Evolutionary conservation across 2,329 filamentous ascomycete genomes (phyloP).

Genomic region (Metarhizium humberi): DNA sequence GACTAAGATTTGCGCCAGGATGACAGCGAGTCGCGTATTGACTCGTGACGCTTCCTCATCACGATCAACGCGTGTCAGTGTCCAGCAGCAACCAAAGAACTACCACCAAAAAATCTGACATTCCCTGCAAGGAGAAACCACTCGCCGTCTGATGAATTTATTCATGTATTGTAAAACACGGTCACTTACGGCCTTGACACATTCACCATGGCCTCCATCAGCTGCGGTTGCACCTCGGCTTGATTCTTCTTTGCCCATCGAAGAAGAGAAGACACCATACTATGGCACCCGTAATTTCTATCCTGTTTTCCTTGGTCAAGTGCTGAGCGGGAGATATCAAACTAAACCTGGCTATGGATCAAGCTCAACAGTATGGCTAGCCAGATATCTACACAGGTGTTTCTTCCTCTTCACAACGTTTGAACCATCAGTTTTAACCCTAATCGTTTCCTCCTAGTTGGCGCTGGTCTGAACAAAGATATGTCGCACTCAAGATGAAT

Average conservation of each 20-base stretch:
- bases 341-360: slow-evolving; percentile 13
- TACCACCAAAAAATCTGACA: accelerated
- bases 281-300: slow-evolving; percentile 10
- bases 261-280: slow-evolving; percentile 12
- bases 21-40: too few relatives aligned
- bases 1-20: too few relatives aligned
- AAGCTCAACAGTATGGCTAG: slow-evolving; percentile 15
- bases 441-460: slow-evolving; percentile 6
- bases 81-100: too few relatives aligned
- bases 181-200: background rate
- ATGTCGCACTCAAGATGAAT: slow-evolving; percentile 15
- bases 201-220: slow-evolving; percentile 1
- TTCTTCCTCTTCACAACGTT: background rate
- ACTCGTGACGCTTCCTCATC: too few relatives aligned
- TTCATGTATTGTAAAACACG: background rate
- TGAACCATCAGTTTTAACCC: background rate
- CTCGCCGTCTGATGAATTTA: background rate
- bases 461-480: slow-evolving; percentile 14
- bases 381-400: slow-evolving; percentile 12
- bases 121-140: too few relatives aligned
- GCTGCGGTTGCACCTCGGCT: slow-evolving; percentile 8
- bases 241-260: slow-evolving; percentile 3
- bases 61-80: too few relatives aligned
- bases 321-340: slow-evolving; percentile 12
- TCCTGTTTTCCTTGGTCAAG: slow-evolving; percentile 9